phyloP scores from a whole-genome alignment of 2,329 filamentous ascomycete genomes.

The Botrytis deweyae region DNA sequence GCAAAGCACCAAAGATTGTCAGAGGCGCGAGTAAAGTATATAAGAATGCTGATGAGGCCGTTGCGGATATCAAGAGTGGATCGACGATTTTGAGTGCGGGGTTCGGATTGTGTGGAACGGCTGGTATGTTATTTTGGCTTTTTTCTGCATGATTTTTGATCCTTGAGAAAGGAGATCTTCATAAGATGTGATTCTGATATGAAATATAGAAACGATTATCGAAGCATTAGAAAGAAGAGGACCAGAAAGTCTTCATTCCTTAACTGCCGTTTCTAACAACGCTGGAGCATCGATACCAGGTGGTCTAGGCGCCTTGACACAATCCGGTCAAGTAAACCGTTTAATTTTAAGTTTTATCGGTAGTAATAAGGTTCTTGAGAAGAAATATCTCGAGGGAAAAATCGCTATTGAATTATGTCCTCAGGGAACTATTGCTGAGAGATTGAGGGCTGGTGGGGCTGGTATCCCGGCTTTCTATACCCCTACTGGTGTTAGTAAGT shows the following conservation, averaged over 20 bases:
- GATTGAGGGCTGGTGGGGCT: conserved; percentile 68
- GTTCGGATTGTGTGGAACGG: conserved; percentile 52
- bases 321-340: conserved; percentile 66
- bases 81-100: conserved; percentile 72
- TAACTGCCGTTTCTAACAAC: conserved; percentile 79
- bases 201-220: conserved; percentile 62
- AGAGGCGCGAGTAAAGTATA: conserved; percentile 25
- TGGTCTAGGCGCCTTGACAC: conserved; percentile 65
- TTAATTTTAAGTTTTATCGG: conserved; percentile 75
- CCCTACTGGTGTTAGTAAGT: conserved; percentile 64
- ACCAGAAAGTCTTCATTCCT: conserved; percentile 51
- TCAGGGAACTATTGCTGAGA: conserved; percentile 70
- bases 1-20: conserved; percentile 20
- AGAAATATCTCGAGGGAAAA: conserved; percentile 70
- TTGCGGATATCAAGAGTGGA: conserved; percentile 47
- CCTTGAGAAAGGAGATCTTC: background rate
- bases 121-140: background rate
- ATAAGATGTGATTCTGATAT: background rate
- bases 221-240: conserved; percentile 61
- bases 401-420: conserved; percentile 73
- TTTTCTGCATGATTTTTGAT: too few species aligned
- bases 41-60: conserved; percentile 26
- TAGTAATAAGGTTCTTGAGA: conserved; percentile 72
- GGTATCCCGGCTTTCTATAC: conserved; percentile 80
- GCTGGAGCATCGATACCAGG: conserved; percentile 67